Evolutionary conservation across 768 basidiomycete species (phyloP).

Genomic region (Tephrocybe rancida): DNA sequence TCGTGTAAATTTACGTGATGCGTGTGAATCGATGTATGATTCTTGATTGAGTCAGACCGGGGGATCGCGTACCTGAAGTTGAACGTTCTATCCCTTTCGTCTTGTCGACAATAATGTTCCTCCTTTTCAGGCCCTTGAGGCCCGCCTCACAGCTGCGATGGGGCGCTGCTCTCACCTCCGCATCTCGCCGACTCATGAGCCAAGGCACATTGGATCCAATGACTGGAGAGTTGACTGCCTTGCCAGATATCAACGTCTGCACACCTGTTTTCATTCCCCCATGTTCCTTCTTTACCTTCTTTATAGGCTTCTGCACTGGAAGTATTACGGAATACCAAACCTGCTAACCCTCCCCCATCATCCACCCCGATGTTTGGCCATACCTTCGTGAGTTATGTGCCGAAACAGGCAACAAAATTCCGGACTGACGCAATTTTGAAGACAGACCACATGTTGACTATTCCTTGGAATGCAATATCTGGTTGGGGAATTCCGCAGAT

Average conservation of each 20-base stretch:
- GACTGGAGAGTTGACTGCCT: constrained; percentile 23
- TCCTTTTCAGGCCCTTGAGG: constrained; percentile 12
- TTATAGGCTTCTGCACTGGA: constrained; percentile 55
- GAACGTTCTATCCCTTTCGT: background rate
- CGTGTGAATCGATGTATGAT: too few species aligned
- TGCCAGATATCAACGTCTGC: constrained; percentile 39
- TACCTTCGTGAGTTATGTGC: constrained; percentile 64
- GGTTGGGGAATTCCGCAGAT: constrained; percentile 90
- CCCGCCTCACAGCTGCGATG: constrained; percentile 15
- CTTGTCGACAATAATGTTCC: constrained; percentile 11
- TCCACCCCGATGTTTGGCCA: constrained; percentile 80
- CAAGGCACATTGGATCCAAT: constrained; percentile 14
- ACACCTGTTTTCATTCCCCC: background rate
- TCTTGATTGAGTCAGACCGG: too few species aligned
- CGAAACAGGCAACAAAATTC: constrained; percentile 1
- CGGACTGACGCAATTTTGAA: constrained; percentile 24
- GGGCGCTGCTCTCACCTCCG: constrained; percentile 10
- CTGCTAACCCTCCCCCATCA: constrained; percentile 64
- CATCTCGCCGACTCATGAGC: constrained; percentile 13
- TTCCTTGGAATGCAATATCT: constrained; percentile 67
- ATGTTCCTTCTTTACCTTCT: background rate
- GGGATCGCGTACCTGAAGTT: background rate
- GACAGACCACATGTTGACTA: constrained; percentile 88
- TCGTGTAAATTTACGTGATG: too few species aligned
- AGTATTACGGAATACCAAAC: constrained; percentile 48